Base-by-base conservation (phyloP, 495 filamentous ascomycete genomes). In the Podospora appendiculata region DNA sequence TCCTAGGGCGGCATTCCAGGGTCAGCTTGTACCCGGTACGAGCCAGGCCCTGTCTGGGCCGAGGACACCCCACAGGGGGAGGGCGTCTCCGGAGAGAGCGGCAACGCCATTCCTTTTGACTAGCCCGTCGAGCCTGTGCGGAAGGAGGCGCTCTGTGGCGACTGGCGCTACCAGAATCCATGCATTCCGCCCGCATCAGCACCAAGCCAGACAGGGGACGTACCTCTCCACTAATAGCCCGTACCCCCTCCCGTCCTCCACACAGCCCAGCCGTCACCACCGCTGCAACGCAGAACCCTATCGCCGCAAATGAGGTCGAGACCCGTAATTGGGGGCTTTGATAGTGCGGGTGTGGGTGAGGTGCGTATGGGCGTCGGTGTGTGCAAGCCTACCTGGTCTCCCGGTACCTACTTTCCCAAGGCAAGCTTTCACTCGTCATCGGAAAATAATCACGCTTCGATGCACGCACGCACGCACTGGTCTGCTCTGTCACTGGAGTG, bases 11-110 rank as follows among this genome's bases (percentile, higher is more conserved):
- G 32, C 47, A 48, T 52, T 39, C 47, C 47, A 52, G 52, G 55
- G 52, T 58, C 52, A 25, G 32, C 51, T 39, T 52, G 61, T 64
- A 64, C 47, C 50, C 10, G 51, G 46, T 62, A 64, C 62, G 47
- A 43, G 34, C 38, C 18, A 48, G 53, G 57, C 58, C n/a, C 57
- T 19, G 38, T 19, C 32, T 8, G 43, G 50, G 39, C 52, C 56
- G 51, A 58, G 55, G 51, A 45, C 45, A 55, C 58, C 50, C 58
- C 50, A 56, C 52, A 52, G 52, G 55, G 61, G 53, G 53, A 58
- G 58, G 56, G 61, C 48, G 63, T 66, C 59, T 62, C 61, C 61
- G 58, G 63, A 66, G 57, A 47, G 51, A 64, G 64, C 64, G 61
- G 58, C 59, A 60, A 58, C 53, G 53, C 63, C 60, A 64, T 59